Evolutionary conservation across 108 stramenopile species (phyloP), one percentile per base, ranked within the genome.

Genomic region (Skeletonema costatum): DNA sequence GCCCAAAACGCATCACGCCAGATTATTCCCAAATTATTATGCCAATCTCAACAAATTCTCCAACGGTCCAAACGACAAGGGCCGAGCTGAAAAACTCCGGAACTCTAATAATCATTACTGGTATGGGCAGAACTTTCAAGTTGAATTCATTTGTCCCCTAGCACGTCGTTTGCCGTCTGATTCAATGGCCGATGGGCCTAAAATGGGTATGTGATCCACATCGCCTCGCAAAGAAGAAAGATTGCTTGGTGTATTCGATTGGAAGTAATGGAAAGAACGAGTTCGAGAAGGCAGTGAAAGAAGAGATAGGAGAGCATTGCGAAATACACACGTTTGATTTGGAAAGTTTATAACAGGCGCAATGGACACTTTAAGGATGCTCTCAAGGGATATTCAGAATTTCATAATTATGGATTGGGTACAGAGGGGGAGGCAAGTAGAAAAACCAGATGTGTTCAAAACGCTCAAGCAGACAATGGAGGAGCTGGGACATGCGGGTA

Each of bases 131-230:
- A 84, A 87, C 60, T 87, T 84, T 78, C 83, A 87, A 66, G 83
- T 76, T 8, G 86, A 87, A 48, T 84, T 87, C 36, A 75, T 77
- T 50, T 87, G 86, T 70, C 73, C 77, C 10, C 66, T 80, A 39
- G 79, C 83, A 21, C 14, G 74, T 31, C 51, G 86, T 10, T 14
- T 87, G 44, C 83, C 86, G 13, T 42, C 78, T 44, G 81, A 82
- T 56, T 82, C 81, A 0, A 74, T 70, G 66, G 68, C 70, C 9
- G 76, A 85, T 77, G 83, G 83, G 2, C 83, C 84, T 3, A 87
- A 88, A 88, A 64, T 88, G 87, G 87, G 76, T 86, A 2, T 71
- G 78, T 50, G 76, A 87, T 64, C 82, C 80, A 0, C 77, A 87
- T 82, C 75, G 80, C 0, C 60, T 87, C 5, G 25, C 59, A 31